Evolutionary conservation across 495 filamentous ascomycete genomes (phyloP).

Genomic region (Talaromyces nanjingensis): DNA sequence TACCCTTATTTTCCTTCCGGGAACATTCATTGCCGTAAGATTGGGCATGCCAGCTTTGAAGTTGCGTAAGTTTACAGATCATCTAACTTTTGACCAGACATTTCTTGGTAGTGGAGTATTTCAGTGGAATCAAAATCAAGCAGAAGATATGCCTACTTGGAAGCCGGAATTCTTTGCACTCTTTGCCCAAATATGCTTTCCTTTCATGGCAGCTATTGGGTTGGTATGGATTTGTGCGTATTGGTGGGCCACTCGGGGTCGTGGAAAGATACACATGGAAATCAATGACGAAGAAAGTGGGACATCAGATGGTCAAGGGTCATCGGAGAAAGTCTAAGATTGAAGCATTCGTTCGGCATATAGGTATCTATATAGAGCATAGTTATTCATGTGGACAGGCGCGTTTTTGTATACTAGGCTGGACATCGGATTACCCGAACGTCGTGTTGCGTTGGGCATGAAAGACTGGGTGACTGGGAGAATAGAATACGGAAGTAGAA

Average conservation of each 20-base stretch:
- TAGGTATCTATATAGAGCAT: neutral
- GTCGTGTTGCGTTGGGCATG: neutral
- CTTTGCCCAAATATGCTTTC: neutral
- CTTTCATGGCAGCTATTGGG: neutral
- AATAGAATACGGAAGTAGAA: neutral
- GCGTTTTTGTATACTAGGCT: no score
- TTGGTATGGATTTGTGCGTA: neutral
- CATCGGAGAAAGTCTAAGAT: neutral
- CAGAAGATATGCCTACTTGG: neutral
- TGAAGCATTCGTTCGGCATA: neutral
- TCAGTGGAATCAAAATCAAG: neutral
- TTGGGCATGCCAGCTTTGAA: neutral
- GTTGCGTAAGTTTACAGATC: neutral
- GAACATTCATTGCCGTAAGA: conserved; percentile 2
- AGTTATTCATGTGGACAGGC: neutral
- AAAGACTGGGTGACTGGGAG: neutral
- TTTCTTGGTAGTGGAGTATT: conserved; percentile 2
- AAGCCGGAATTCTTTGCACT: neutral
- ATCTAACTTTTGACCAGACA: conserved; percentile 1
- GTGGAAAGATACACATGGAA: neutral
- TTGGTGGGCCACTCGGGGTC: neutral
- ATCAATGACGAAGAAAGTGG: neutral
- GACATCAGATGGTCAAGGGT: neutral
- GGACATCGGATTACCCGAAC: neutral
- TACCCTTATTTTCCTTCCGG: conserved; percentile 2